These are phyloP conservation scores for Magnolia changhungtana DNA, from an alignment of 164 flowering plant genomes.

Conservation along the genomic window DNA sequence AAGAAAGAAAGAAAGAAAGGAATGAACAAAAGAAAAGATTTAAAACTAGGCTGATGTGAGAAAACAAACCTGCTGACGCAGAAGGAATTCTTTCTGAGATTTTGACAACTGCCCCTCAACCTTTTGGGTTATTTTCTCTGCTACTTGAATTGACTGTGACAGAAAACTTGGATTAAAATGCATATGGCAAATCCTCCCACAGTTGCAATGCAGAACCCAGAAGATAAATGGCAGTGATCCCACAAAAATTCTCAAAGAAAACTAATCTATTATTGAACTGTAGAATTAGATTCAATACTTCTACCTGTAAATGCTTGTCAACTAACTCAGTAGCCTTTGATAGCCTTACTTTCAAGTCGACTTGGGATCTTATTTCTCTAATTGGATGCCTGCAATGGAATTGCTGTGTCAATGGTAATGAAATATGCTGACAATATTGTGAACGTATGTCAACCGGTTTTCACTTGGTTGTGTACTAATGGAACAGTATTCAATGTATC, in stretches of 20 bases:
- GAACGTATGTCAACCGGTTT: no score
- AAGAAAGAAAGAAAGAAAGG: not conserved
- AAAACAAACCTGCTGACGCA: conserved; percentile 92
- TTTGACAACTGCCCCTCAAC: conserved; percentile 99
- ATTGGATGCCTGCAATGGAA: no score
- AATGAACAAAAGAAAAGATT: not conserved
- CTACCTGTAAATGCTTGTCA: conserved; percentile 96
- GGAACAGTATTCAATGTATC: no score
- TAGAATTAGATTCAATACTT: not conserved
- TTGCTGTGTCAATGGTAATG: no score
- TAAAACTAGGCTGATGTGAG: conserved; percentile 3
- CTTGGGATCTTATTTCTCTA: conserved; percentile 11
- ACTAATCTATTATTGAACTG: not conserved
- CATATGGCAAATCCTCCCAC: not conserved
- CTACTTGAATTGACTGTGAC: conserved; percentile 92
- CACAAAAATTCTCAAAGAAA: not conserved
- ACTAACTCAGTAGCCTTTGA: conserved; percentile 96
- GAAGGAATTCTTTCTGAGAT: conserved; percentile 95
- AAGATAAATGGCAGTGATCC: not conserved
- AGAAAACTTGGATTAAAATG: not conserved
- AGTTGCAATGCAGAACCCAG: conserved; percentile 3
- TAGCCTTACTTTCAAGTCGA: conserved; percentile 89
- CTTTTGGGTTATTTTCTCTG: conserved; percentile 98
- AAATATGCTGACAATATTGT: no score
- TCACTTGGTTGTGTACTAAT: no score